Conservation (phyloP, 371 early-diverging fungal species). For the Mucor racemosus region DNA sequence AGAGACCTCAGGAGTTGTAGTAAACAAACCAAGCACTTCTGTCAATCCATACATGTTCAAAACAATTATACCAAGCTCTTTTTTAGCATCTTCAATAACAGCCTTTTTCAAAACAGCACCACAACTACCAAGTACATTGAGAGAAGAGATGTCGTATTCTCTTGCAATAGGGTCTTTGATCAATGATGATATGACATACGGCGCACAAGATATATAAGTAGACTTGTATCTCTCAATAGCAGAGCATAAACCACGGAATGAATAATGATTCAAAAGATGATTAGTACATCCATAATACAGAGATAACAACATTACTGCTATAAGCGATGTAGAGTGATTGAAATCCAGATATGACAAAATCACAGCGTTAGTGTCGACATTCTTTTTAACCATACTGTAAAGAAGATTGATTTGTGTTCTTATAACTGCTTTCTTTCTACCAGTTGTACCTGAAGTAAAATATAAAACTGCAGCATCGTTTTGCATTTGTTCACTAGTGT, state of each 20-base stretch:
- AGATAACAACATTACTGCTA: not conserved
- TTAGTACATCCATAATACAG: not conserved
- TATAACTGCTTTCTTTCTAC: constrained; percentile 30
- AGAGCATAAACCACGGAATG: constrained; percentile 53
- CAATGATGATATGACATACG: constrained; percentile 58
- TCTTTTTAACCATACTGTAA: not conserved
- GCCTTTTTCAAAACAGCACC: constrained; percentile 75
- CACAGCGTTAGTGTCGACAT: not conserved
- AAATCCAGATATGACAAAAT: constrained; percentile 11
- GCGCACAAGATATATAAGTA: constrained; percentile 62
- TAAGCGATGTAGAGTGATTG: constrained; percentile 20
- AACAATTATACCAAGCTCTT: constrained; percentile 47
- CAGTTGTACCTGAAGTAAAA: constrained; percentile 41
- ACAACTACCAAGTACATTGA: constrained; percentile 59
- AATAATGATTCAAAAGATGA: constrained; percentile 61
- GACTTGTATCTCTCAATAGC: constrained; percentile 64
- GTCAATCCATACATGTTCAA: constrained; percentile 71
- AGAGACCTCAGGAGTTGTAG: not conserved
- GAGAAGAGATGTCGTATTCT: constrained; percentile 63
- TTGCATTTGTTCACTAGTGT: constrained; percentile 18
- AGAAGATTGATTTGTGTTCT: constrained; percentile 10
- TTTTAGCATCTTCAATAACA: constrained; percentile 40
- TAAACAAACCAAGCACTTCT: constrained; percentile 44
- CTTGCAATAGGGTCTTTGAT: constrained; percentile 59
- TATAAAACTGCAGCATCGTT: constrained; percentile 22